Conservation (phyloP, 2,329 filamentous ascomycete genomes). For the Arthrobotrys sinensis region DNA sequence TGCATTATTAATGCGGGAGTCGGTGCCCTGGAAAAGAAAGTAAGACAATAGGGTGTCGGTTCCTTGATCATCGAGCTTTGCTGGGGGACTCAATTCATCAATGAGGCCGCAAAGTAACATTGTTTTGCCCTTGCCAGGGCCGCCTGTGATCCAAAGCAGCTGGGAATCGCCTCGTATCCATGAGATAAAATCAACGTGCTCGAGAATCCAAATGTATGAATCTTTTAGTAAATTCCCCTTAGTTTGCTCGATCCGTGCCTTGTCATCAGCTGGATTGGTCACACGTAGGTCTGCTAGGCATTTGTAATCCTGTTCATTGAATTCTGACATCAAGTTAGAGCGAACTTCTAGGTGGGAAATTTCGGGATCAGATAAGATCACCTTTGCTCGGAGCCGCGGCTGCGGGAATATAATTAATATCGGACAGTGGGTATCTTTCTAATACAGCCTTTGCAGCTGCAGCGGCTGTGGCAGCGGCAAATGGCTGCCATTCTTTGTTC, state of each 20-base stretch:
- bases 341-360: too few species aligned
- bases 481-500: conserved; percentile 27
- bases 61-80: background rate
- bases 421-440: background rate
- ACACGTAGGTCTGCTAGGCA: conserved; percentile 63
- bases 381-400: background rate
- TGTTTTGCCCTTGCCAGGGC: conserved; percentile 69
- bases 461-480: conserved; percentile 10
- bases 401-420: too few species aligned
- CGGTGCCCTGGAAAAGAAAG: conserved; percentile 67
- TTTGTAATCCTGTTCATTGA: background rate
- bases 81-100: conserved; percentile 62
- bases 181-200: conserved; percentile 62
- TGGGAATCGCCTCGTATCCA: conserved; percentile 63
- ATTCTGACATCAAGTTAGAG: background rate
- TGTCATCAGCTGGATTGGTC: conserved; percentile 67
- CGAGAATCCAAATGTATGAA: conserved; percentile 67
- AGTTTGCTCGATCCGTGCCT: conserved; percentile 66
- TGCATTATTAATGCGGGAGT: conserved; percentile 64
- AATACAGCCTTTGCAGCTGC: conserved; percentile 6
- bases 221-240: conserved; percentile 67
- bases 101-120: conserved; percentile 69
- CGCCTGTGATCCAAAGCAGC: conserved; percentile 68
- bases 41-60: conserved; percentile 46
- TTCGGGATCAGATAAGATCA: background rate